Evolutionary conservation across 345 rosid genomes (phyloP), one percentile per base, ranked within the genome.

Genomic region (Camelina sativa): DNA sequence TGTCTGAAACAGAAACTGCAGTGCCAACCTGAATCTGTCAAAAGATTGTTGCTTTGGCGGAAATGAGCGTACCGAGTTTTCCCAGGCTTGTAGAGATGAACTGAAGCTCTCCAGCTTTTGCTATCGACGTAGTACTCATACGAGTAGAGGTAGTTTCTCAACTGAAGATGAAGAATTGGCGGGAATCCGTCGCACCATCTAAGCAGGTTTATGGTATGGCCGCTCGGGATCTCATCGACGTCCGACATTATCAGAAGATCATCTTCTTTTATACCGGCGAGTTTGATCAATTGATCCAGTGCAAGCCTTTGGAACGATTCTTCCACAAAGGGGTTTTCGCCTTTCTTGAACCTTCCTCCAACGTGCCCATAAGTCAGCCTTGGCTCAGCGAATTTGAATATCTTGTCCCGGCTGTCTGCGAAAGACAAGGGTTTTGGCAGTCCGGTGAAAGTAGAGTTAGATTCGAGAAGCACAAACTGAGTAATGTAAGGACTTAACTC

Each of bases 211-310:
- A 93, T 88, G 1, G 98, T 93, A 80, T 93, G 93, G 10, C 86
- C 94, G 61, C 98, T 93, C 1, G 97, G 97, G 74, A 93, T 93
- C 82, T 93, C 93, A 38, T 93, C 97, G 0, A 88, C 97, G 69
- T 93, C 98, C 12, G 98, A 93, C 98, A 93, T 91, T 61, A 91
- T 88, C 91, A 93, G 73, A 81, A 93, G 84, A 79, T 93, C 98
- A 66, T 91, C 98, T 66, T 93, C 92, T 79, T 89, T 85, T 3
- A 93, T 88, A 28, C 94, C 96, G 0, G 97, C 89, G 76, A 85
- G 85, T 76, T 84, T 86, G 57, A 91, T 83, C 65, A 93, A 81
- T 65, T 86, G 87, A 71, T 93, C 96, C 52, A 91, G 71, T 48
- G 92, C 96, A 58, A 93, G 81, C 81, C 98, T 86, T 77, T 93